These are phyloP conservation scores for Aspergillus neoniger DNA, from an alignment of 2,329 filamentous ascomycete genomes.

Conservation along the genomic window DNA sequence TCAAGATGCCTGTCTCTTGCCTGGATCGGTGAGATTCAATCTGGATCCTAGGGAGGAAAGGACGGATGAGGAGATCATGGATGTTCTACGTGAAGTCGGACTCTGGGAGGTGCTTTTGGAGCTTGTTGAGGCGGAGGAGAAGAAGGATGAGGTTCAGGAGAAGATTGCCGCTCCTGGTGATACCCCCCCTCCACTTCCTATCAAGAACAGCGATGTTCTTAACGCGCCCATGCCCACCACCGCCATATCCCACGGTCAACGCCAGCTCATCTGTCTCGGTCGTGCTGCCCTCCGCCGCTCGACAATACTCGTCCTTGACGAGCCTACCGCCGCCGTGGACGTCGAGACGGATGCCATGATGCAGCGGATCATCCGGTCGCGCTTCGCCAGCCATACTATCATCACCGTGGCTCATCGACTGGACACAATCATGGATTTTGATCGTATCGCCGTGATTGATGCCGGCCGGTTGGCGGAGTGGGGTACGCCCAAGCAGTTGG, in stretches of 20 bases:
- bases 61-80: conserved; percentile 23
- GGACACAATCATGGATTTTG: background rate
- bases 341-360: background rate
- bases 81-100: conserved; percentile 25
- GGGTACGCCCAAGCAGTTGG: background rate
- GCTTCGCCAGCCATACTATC: background rate
- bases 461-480: background rate
- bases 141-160: too few species aligned
- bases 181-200: too few species aligned
- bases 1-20: conserved; percentile 27
- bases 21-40: conserved; percentile 26
- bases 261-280: conserved; percentile 72
- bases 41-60: conserved; percentile 30
- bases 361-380: background rate
- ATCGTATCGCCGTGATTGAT: background rate
- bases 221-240: conserved; percentile 39
- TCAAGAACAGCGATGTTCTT: conserved; percentile 18
- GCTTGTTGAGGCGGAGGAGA: background rate
- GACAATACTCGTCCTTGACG: background rate
- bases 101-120: conserved; percentile 20
- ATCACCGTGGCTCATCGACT: background rate
- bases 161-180: conserved; percentile 10
- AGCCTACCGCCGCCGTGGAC: background rate
- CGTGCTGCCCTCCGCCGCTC: conserved; percentile 58
- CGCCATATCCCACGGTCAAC: conserved; percentile 70